Percentiles rank a stretch among this genome's conserved stretches.
These are phyloP conservation scores for Guadua angustifolia DNA, from an alignment of 176 grass and related monocot species.

Conservation along the genomic window DNA sequence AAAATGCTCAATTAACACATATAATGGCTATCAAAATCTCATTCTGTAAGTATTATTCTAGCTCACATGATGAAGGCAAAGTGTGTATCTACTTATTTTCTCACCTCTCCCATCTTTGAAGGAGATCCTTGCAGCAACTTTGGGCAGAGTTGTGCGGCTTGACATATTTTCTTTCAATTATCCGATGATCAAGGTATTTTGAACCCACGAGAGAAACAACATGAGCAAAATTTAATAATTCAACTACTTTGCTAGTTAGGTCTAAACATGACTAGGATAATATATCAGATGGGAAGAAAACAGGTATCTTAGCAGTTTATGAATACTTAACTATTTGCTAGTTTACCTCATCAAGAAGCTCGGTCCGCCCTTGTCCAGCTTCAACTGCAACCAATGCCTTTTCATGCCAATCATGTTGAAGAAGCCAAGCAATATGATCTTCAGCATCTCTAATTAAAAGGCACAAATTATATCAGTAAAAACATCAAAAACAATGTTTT, in stretches of 20 bases:
- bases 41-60: not conserved
- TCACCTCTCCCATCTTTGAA: slow-evolving; percentile 98
- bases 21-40: slow-evolving; percentile 28
- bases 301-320: not conserved
- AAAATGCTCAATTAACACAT: slow-evolving; percentile 35
- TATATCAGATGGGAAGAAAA: slow-evolving; percentile 11
- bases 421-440: slow-evolving; percentile 99
- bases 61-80: not conserved
- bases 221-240: slow-evolving; percentile 44
- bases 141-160: slow-evolving; percentile 89
- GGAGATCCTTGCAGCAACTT: slow-evolving; percentile 84
- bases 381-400: slow-evolving; percentile 98
- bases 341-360: slow-evolving; percentile 93
- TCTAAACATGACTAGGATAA: not conserved
- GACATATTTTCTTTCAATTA: slow-evolving; percentile 92
- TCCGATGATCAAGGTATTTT: slow-evolving; percentile 94
- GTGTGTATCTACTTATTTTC: slow-evolving; percentile 36
- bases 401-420: slow-evolving; percentile 97
- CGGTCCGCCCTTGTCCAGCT: slow-evolving; percentile 76
- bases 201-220: slow-evolving; percentile 64
- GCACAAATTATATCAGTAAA: slow-evolving; percentile 42
- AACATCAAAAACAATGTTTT: not conserved
- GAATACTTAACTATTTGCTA: slow-evolving; percentile 20
- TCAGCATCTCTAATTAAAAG: slow-evolving; percentile 88
- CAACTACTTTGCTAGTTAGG: slow-evolving; percentile 10